These are phyloP conservation scores for Baeospora myosura DNA, from an alignment of 1,284 basidiomycete genomes.

Conservation along the genomic window DNA sequence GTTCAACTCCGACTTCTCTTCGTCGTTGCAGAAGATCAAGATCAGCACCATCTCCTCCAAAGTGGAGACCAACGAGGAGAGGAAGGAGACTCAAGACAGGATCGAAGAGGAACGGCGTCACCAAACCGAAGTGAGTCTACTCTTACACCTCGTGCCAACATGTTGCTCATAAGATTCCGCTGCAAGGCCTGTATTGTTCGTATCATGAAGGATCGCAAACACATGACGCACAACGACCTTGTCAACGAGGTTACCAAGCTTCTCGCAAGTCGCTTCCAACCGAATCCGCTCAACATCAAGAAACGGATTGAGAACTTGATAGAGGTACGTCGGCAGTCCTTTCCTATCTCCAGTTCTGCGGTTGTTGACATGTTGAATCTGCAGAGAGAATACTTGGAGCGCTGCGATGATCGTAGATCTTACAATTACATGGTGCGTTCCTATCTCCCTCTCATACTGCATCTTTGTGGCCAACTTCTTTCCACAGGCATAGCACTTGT, in stretches of 20 bases:
- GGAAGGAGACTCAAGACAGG: slow-evolving; percentile 85
- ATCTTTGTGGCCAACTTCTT: neutral
- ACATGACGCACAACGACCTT: slow-evolving; percentile 83
- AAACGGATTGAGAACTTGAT: slow-evolving; percentile 92
- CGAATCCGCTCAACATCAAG: slow-evolving; percentile 84
- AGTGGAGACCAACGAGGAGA: slow-evolving; percentile 83
- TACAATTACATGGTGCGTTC: slow-evolving; percentile 67
- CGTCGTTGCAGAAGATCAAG: slow-evolving; percentile 85
- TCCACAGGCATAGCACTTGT: neutral
- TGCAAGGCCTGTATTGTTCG: slow-evolving; percentile 90
- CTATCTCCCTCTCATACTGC: neutral
- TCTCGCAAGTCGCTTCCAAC: slow-evolving; percentile 78
- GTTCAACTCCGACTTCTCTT: slow-evolving; percentile 82
- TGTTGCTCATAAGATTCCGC: slow-evolving; percentile 4
- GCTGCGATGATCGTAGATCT: slow-evolving; percentile 73
- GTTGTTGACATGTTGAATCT: slow-evolving; percentile 7
- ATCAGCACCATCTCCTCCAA: slow-evolving; percentile 85
- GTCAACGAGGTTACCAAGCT: slow-evolving; percentile 89
- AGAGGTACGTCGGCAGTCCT: slow-evolving; percentile 50
- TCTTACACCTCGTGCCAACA: neutral
- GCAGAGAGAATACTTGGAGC: slow-evolving; percentile 75
- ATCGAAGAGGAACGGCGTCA: slow-evolving; percentile 91
- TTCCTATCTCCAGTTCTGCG: neutral
- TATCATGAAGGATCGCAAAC: slow-evolving; percentile 96
- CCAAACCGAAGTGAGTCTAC: slow-evolving; percentile 73